These are phyloP conservation scores for Ceratocystis ficicola DNA, from an alignment of 2,329 filamentous ascomycete genomes.

Conservation along the genomic window DNA sequence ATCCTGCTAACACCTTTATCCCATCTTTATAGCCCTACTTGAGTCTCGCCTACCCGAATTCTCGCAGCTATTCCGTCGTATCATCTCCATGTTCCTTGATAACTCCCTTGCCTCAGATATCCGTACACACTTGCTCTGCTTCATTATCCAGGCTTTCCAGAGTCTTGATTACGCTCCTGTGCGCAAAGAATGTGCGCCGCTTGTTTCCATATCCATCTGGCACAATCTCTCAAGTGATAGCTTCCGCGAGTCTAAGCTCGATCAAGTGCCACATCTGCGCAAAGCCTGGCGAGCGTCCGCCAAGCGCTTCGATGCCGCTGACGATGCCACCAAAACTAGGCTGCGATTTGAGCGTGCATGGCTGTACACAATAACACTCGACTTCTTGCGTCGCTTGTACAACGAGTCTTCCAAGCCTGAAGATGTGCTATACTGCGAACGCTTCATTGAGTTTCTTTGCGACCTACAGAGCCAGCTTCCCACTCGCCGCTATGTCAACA, in stretches of 20 bases:
- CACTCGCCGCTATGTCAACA: slow-evolving; percentile 86
- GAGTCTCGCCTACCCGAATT: slow-evolving; percentile 67
- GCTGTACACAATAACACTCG: slow-evolving; percentile 74
- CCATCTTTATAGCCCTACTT: slow-evolving; percentile 51
- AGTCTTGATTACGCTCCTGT: slow-evolving; percentile 81
- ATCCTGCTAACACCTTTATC: slow-evolving; percentile 16
- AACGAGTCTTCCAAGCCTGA: slow-evolving; percentile 42
- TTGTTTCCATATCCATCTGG: slow-evolving; percentile 93
- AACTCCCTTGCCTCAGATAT: slow-evolving; percentile 52
- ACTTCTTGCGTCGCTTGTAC: slow-evolving; percentile 69
- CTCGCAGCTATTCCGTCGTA: slow-evolving; percentile 74
- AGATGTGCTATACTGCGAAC: slow-evolving; percentile 71
- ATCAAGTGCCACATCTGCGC: slow-evolving; percentile 59
- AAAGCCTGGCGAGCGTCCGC: slow-evolving; percentile 83
- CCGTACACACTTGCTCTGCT: slow-evolving; percentile 72
- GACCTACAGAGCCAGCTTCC: slow-evolving; percentile 89
- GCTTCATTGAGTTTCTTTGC: slow-evolving; percentile 81
- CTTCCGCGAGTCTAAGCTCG: slow-evolving; percentile 59
- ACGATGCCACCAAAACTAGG: slow-evolving; percentile 64
- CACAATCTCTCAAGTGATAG: slow-evolving; percentile 75
- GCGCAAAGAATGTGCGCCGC: slow-evolving; percentile 87
- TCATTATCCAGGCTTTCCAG: slow-evolving; percentile 85
- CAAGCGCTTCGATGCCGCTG: slow-evolving; percentile 78
- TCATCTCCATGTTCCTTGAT: slow-evolving; percentile 76
- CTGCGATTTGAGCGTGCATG: slow-evolving; percentile 86